Conservation (phyloP, 2,329 filamentous ascomycete genomes). For the Davidsoniella australis region DNA sequence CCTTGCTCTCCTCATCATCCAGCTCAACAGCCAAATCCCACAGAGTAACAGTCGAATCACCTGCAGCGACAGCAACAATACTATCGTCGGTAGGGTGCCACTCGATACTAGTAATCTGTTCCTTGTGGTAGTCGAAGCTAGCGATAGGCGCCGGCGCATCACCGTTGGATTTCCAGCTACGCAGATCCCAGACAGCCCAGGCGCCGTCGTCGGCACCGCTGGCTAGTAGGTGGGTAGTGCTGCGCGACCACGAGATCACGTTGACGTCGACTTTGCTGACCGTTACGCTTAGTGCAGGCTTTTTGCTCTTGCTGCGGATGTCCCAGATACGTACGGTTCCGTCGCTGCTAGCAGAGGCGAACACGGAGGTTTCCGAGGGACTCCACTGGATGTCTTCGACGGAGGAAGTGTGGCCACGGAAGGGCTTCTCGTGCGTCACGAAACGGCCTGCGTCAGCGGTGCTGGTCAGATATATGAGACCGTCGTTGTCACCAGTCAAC, state of each 20-base stretch:
- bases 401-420: constrained; percentile 66
- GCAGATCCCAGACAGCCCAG: constrained; percentile 92
- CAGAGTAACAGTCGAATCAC: constrained; percentile 82
- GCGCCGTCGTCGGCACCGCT: constrained; percentile 85
- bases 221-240: constrained; percentile 77
- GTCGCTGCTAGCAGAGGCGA: constrained; percentile 84
- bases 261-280: constrained; percentile 81
- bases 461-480: constrained; percentile 75
- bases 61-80: constrained; percentile 80
- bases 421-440: constrained; percentile 69
- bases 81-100: constrained; percentile 97
- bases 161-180: constrained; percentile 64
- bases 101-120: constrained; percentile 88
- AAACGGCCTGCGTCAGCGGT: constrained; percentile 77
- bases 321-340: constrained; percentile 96
- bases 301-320: constrained; percentile 72
- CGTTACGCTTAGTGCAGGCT: constrained; percentile 72
- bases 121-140: constrained; percentile 85
- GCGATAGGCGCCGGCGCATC: constrained; percentile 66
- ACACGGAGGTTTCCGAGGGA: constrained; percentile 80
- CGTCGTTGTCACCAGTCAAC: constrained; percentile 79
- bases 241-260: constrained; percentile 85
- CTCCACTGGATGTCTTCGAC: constrained; percentile 97
- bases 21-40: constrained; percentile 96
- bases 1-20: constrained; percentile 89